phyloP scores from a whole-genome alignment of 768 basidiomycete genomes.

The Auriculariales sp. region DNA sequence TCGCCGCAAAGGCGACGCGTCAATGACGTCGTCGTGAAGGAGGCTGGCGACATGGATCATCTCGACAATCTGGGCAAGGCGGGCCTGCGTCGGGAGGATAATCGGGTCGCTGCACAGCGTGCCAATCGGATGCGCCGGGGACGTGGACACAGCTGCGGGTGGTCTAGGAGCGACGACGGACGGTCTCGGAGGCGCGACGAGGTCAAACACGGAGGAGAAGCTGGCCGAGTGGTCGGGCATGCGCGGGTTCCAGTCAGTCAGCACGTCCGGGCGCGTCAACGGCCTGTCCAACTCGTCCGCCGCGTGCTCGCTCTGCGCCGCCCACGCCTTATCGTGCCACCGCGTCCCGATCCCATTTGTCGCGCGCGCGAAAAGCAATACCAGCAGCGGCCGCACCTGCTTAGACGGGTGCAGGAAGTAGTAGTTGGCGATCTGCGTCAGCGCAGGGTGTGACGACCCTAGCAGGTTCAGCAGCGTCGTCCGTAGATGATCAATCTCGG shows the following conservation, averaged over 20 bases:
- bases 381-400: slow-evolving; percentile 78
- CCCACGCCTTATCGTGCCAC: slow-evolving; percentile 48
- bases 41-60: slow-evolving; percentile 96
- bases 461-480: slow-evolving; percentile 61
- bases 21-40: slow-evolving; percentile 84
- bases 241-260: slow-evolving; percentile 83
- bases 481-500: slow-evolving; percentile 60
- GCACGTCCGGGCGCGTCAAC: slow-evolving; percentile 62
- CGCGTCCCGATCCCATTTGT: slow-evolving; percentile 74
- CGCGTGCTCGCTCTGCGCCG: slow-evolving; percentile 40
- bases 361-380: slow-evolving; percentile 80
- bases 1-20: slow-evolving; percentile 58
- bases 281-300: slow-evolving; percentile 60
- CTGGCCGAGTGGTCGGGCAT: slow-evolving; percentile 68
- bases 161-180: too few relatives aligned
- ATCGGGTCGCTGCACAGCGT: slow-evolving; percentile 18
- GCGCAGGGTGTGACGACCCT: slow-evolving; percentile 77
- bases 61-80: slow-evolving; percentile 91
- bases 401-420: slow-evolving; percentile 86
- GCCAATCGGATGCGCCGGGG: slow-evolving; percentile 12
- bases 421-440: slow-evolving; percentile 79
- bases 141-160: slow-evolving; percentile 18
- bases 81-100: slow-evolving; percentile 76
- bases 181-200: slow-evolving; percentile 32
- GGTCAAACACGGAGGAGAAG: slow-evolving; percentile 35